Evolutionary conservation across 2,329 filamentous ascomycete species (phyloP), one percentile per base, ranked within the genome.

Genomic region (Ramichloridium luteum): DNA sequence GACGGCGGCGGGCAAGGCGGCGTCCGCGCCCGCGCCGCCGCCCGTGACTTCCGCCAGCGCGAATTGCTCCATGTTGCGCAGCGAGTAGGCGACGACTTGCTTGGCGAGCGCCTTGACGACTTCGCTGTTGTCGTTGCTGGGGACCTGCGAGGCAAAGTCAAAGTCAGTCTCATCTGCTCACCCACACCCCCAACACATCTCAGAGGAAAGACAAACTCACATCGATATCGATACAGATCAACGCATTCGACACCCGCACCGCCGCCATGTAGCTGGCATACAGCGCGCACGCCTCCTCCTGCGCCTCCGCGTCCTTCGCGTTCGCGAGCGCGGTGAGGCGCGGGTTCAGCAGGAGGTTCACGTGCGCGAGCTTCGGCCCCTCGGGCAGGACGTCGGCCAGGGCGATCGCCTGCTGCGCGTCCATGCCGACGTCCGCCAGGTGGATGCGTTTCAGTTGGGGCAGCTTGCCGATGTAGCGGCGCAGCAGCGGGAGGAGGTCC

Each of bases 191-290:
- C 14, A 29, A n/a, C 27, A 6, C 15, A 25, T 12, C 11, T 15
- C 9, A 23, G 20, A 11, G 15, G 22, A 23, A 28, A 22, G 20
- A 8, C 13, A 16, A 26, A 51, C 52, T 50, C 36, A 56, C 77
- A 46, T 96, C 86, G 36, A 96, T 82, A 51, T 96, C 90, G 37
- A 98, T 72, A 36, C 84, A 88, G 16, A 96, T 76, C 17, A 98
- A 70, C 10, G 79, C 81, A 30, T 74, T 72, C 1, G 85, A 93
- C 0, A 94, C 72, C 32, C 86, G 75, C 1, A 84, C 79, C 0
- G 88, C 88, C 4, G 85, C 81, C 61, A 93, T 78, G 13, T 96
- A 67, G 2, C 86, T 93, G 1, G 90, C 85, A 53, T 93, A 96
- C 5, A 96, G 60, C 1, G 90, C 90, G 47, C 83, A 93, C 1